Conservation (phyloP, 202 grass and related monocot species). For the Saccharum hybrid region DNA sequence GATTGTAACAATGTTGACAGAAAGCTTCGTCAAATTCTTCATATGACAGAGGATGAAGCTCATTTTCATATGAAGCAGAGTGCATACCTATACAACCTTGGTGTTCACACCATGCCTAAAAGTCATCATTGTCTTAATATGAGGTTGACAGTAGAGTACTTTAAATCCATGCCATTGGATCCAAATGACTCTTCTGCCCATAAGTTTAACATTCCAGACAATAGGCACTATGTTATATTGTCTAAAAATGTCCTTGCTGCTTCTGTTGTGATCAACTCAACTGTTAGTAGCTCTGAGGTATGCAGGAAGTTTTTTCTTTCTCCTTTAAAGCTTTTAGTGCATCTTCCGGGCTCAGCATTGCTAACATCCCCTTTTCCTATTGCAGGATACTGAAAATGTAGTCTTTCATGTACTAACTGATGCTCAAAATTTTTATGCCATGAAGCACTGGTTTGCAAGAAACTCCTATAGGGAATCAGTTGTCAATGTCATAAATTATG, state of each 20-base stretch:
- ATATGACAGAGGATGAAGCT: conserved; percentile 91
- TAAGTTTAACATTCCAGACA: conserved; percentile 63
- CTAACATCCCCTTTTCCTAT: conserved; percentile 39
- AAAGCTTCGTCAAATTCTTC: conserved; percentile 91
- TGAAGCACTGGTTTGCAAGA: conserved; percentile 92
- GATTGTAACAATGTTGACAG: conserved; percentile 94
- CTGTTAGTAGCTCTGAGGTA: conserved; percentile 87
- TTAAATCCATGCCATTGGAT: conserved; percentile 66
- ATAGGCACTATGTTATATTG: conserved; percentile 86
- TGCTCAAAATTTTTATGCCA: conserved; percentile 86
- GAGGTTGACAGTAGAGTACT: conserved; percentile 96
- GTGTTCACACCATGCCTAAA: conserved; percentile 99
- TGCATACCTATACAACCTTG: conserved; percentile 91
- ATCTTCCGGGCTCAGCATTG: conserved; percentile 37
- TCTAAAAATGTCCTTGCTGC: conserved; percentile 88
- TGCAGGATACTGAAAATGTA: conserved; percentile 71
- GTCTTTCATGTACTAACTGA: conserved; percentile 89
- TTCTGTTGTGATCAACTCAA: conserved; percentile 93
- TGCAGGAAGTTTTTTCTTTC: conserved; percentile 5
- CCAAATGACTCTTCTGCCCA: conserved; percentile 53
- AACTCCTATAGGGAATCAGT: conserved; percentile 73
- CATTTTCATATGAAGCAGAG: conserved; percentile 97
- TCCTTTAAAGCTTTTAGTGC: conserved; percentile 15
- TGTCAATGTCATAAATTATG: conserved; percentile 83
- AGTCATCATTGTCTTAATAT: conserved; percentile 94